Conservation (phyloP, 192 early-diverging fungal genomes). For the Helicostylum pulchrum region DNA sequence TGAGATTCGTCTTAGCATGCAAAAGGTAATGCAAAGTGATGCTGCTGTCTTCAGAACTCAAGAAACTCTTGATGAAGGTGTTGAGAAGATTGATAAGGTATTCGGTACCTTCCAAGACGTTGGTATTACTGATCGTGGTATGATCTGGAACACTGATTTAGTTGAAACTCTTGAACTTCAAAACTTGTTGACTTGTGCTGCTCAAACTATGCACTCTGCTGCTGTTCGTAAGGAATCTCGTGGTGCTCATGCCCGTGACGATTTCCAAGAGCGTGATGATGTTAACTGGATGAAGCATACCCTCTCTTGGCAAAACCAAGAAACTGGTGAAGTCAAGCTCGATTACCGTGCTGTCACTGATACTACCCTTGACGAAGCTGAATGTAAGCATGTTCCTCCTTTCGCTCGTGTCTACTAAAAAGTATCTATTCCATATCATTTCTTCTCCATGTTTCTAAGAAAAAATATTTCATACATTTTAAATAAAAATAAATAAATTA, state of each 20-base stretch:
- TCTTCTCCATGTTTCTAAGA: too few species aligned
- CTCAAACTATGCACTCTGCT: constrained; percentile 90
- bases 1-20: constrained; percentile 90
- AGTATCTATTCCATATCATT: too few species aligned
- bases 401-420: constrained; percentile 83
- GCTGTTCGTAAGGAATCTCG: constrained; percentile 94
- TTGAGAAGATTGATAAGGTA: constrained; percentile 81
- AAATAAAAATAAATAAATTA: too few species aligned
- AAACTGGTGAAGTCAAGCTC: constrained; percentile 72
- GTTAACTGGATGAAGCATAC: constrained; percentile 98
- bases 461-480: too few species aligned
- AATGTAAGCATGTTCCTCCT: constrained; percentile 89
- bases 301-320: constrained; percentile 86
- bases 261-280: constrained; percentile 86
- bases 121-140: constrained; percentile 82
- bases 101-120: constrained; percentile 78
- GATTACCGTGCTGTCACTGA: constrained; percentile 79
- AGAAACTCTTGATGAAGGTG: constrained; percentile 79
- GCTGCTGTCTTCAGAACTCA: constrained; percentile 98
- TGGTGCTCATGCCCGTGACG: constrained; percentile 97
- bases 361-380: constrained; percentile 86
- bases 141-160: constrained; percentile 99
- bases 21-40: constrained; percentile 96
- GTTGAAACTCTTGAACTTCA: constrained; percentile 96
- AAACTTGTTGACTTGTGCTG: constrained; percentile 93